Percentiles rank a stretch among this genome's conserved stretches.
Conservation (phyloP, 768 basidiomycete species). For the Pisolithus sp. region DNA sequence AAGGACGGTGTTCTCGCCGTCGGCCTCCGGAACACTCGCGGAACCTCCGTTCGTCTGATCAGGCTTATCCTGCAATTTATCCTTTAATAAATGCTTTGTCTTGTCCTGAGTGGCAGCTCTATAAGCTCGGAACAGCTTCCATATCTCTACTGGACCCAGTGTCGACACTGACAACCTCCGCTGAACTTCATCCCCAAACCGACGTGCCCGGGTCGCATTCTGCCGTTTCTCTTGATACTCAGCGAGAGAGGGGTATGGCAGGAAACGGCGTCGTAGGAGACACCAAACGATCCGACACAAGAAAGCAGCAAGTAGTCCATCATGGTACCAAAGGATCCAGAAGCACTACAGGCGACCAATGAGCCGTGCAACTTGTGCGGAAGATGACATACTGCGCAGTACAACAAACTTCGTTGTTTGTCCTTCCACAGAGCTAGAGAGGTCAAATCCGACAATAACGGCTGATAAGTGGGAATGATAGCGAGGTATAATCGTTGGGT, state of each 20-base stretch:
- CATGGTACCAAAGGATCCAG: slow-evolving; percentile 59
- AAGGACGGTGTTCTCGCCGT: slow-evolving; percentile 19
- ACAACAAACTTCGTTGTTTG: slow-evolving; percentile 36
- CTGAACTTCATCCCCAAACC: slow-evolving; percentile 46
- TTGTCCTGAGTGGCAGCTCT: slow-evolving; percentile 32
- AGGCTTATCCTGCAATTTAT: slow-evolving; percentile 1
- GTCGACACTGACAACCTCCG: slow-evolving; percentile 41
- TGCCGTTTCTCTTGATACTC: slow-evolving; percentile 49
- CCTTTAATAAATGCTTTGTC: slow-evolving; percentile 19
- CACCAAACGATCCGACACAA: slow-evolving; percentile 42
- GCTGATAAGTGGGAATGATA: slow-evolving; percentile 42
- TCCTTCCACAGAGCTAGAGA: slow-evolving; percentile 54
- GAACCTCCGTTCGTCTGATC: neutral
- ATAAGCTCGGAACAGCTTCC: slow-evolving; percentile 43
- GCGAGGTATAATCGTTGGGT: slow-evolving; percentile 52
- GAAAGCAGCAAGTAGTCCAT: slow-evolving; percentile 49
- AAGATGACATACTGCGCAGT: slow-evolving; percentile 43
- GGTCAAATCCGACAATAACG: slow-evolving; percentile 34
- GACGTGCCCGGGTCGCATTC: slow-evolving; percentile 42
- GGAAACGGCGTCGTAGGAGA: slow-evolving; percentile 43
- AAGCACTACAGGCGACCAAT: slow-evolving; percentile 36
- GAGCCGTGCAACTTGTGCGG: neutral
- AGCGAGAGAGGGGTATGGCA: slow-evolving; percentile 47
- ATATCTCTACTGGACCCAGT: slow-evolving; percentile 46
- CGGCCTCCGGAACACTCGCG: slow-evolving; percentile 3